phyloP scores from a whole-genome alignment of 768 basidiomycete species.

The Coprinopsis cinerea region DNA sequence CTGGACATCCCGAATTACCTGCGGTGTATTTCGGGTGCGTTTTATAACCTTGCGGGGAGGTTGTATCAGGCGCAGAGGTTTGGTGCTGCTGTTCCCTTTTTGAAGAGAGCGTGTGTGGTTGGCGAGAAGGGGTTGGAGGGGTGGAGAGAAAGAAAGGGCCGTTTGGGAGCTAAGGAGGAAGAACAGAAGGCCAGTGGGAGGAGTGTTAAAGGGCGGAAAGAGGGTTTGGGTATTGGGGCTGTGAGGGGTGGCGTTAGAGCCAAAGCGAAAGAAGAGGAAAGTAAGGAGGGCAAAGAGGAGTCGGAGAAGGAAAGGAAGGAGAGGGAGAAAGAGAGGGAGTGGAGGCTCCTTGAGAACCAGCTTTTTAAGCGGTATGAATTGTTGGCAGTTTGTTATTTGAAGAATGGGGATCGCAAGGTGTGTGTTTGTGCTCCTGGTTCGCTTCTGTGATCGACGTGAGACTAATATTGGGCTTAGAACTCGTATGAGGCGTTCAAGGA shows the following conservation, averaged over 20 bases:
- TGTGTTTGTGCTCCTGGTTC: conserved; percentile 15
- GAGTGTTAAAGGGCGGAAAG: not conserved
- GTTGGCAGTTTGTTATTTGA: conserved; percentile 70
- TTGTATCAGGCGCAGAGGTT: conserved; percentile 61
- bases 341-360: conserved; percentile 59
- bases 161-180: no score
- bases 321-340: conserved; percentile 32
- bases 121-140: conserved; percentile 42
- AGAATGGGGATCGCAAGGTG: conserved; percentile 74
- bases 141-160: no score
- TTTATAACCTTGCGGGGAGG: conserved; percentile 62
- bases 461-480: conserved; percentile 32
- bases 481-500: conserved; percentile 53
- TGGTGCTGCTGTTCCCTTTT: conserved; percentile 63
- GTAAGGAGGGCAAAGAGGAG: no score
- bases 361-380: conserved; percentile 75
- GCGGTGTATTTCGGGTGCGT: conserved; percentile 67
- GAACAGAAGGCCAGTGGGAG: not conserved
- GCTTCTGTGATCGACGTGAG: not conserved
- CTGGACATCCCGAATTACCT: conserved; percentile 46
- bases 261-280: conserved; percentile 15
- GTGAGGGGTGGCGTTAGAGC: not conserved
- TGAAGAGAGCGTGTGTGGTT: conserved; percentile 53
- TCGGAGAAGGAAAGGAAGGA: conserved; percentile 11
- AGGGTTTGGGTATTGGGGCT: not conserved